Conservation (phyloP, 305 asterid species). For the Fraxinus baroniana region DNA sequence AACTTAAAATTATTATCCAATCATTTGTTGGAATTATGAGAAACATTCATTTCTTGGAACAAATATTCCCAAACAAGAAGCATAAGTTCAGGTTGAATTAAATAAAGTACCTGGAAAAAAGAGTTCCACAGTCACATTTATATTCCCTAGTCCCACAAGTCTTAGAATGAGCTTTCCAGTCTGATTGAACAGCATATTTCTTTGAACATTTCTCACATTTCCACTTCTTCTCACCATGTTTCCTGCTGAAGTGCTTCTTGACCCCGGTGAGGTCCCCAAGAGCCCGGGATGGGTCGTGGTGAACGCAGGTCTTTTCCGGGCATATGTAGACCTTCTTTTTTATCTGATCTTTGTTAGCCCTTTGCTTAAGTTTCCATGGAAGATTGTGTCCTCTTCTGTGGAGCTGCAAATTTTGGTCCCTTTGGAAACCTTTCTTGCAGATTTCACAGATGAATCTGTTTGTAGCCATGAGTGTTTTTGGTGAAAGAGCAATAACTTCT, state of each 20-base stretch:
- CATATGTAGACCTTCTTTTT: conserved; percentile 76
- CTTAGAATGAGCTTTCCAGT: conserved; percentile 88
- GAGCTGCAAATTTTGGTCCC: conserved; percentile 86
- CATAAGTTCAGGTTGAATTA: not conserved
- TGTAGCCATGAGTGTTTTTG: conserved; percentile 78
- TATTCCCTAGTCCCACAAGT: conserved; percentile 88
- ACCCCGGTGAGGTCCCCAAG: conserved; percentile 85
- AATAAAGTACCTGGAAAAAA: conserved; percentile 64
- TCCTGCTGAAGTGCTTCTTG: conserved; percentile 80
- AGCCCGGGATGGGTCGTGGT: conserved; percentile 78
- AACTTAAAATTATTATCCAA: conserved; percentile 23
- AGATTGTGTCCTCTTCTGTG: conserved; percentile 85
- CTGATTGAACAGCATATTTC: conserved; percentile 85
- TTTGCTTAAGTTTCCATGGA: conserved; percentile 88
- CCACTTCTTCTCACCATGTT: conserved; percentile 94
- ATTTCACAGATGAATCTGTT: conserved; percentile 84
- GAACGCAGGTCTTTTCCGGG: conserved; percentile 83
- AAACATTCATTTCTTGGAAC: conserved; percentile 38
- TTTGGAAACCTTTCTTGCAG: conserved; percentile 84
- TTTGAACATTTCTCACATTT: conserved; percentile 81
- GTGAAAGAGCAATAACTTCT: conserved; percentile 80
- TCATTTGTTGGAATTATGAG: conserved; percentile 30
- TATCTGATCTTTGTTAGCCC: conserved; percentile 50
- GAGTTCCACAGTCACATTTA: conserved; percentile 89
- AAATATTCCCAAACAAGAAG: conserved; percentile 44